Conservation (phyloP, 2,329 filamentous ascomycete genomes). For the Scortechinia acanthostroma region DNA sequence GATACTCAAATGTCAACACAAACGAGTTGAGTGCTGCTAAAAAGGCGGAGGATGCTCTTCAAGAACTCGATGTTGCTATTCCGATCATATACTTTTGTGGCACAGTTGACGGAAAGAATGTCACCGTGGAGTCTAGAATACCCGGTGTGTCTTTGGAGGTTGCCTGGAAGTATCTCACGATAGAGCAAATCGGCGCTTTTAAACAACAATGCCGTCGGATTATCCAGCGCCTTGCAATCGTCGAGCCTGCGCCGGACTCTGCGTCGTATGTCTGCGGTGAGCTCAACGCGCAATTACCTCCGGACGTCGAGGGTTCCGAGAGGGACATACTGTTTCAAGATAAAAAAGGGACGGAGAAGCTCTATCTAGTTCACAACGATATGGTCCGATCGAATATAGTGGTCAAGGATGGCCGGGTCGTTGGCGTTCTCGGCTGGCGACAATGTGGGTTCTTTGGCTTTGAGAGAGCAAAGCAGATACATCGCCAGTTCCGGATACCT, state of each 20-base stretch:
- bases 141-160: slow-evolving; percentile 19
- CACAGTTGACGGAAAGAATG: slow-evolving; percentile 23
- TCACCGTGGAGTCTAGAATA: slow-evolving; percentile 26
- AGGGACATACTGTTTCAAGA: background rate
- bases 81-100: slow-evolving; percentile 25
- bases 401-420: slow-evolving; percentile 21
- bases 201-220: slow-evolving; percentile 25
- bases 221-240: slow-evolving; percentile 13
- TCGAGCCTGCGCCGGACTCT: slow-evolving; percentile 13
- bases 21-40: slow-evolving; percentile 23
- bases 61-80: slow-evolving; percentile 18
- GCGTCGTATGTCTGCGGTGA: slow-evolving; percentile 21
- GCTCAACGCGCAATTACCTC: background rate
- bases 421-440: slow-evolving; percentile 26
- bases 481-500: slow-evolving; percentile 8
- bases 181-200: slow-evolving; percentile 17
- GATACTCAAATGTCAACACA: slow-evolving; percentile 18
- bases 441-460: slow-evolving; percentile 26
- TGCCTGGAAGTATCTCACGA: slow-evolving; percentile 20
- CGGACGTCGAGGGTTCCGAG: background rate
- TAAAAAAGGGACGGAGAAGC: background rate
- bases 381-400: slow-evolving; percentile 24
- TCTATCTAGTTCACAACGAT: slow-evolving; percentile 24
- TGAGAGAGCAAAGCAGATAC: slow-evolving; percentile 18
- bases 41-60: slow-evolving; percentile 20